phyloP scores from a whole-genome alignment of 495 filamentous ascomycete species.

The Hypoxylon fuscum region DNA sequence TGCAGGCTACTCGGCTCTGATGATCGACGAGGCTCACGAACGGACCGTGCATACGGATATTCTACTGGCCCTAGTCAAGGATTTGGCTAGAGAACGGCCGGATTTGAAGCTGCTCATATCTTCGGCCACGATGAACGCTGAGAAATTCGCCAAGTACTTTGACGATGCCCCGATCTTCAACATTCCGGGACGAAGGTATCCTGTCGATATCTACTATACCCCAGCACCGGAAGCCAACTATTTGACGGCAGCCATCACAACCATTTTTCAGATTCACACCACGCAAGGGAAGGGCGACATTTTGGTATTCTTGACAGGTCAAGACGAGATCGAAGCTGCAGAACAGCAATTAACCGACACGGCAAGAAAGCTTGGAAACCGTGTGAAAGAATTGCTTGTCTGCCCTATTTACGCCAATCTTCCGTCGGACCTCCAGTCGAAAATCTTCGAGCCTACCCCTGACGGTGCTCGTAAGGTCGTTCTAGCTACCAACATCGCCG shows the following conservation, averaged over 20 bases:
- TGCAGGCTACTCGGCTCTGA: conserved; percentile 84
- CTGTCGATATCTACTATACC: conserved; percentile 93
- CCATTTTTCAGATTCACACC: conserved; percentile 95
- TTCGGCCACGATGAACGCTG: conserved; percentile 93
- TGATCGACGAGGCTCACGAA: conserved; percentile 99
- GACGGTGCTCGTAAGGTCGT: conserved; percentile 84
- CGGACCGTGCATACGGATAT: conserved; percentile 92
- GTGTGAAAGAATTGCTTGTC: conserved; percentile 85
- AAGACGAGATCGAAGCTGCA: conserved; percentile 89
- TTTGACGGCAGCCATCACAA: conserved; percentile 88
- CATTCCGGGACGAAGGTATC: conserved; percentile 88
- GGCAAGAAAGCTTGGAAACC: conserved; percentile 78
- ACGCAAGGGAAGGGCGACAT: conserved; percentile 89
- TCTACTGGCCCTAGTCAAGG: conserved; percentile 88
- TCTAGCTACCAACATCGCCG: conserved; percentile 89
- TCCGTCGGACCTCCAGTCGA: conserved; percentile 83
- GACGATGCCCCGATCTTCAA: conserved; percentile 97
- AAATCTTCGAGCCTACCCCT: conserved; percentile 91
- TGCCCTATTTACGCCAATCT: conserved; percentile 91
- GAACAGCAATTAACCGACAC: conserved; percentile 84
- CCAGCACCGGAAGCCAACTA: conserved; percentile 95
- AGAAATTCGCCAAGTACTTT: conserved; percentile 92
- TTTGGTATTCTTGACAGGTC: conserved; percentile 87
- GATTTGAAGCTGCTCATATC: conserved; percentile 94
- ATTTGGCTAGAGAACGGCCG: conserved; percentile 84